Percentiles rank a stretch among this genome's conserved stretches.
These are phyloP conservation scores for Umbilicus rupestris DNA, from an alignment of 164 flowering plant species.

Conservation along the genomic window DNA sequence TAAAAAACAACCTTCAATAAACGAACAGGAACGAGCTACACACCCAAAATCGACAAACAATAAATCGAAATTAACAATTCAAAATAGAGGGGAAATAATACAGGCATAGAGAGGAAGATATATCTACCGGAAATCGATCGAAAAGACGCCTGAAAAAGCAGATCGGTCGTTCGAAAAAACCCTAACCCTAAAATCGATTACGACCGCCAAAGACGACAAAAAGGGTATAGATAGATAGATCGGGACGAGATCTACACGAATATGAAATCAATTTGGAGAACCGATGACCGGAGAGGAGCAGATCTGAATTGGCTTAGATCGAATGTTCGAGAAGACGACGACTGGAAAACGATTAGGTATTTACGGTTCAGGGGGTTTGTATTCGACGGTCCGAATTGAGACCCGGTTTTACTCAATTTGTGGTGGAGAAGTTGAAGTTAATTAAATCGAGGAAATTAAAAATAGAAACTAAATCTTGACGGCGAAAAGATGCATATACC, in stretches of 20 bases:
- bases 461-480: neutral
- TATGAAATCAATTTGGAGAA: conserved; percentile 8
- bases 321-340: conserved; percentile 1
- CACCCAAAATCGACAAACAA: conserved; percentile 3
- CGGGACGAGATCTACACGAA: conserved; percentile 11
- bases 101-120: neutral
- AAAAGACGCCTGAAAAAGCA: neutral
- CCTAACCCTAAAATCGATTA: conserved; percentile 17
- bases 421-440: neutral
- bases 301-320: conserved; percentile 6
- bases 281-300: conserved; percentile 6
- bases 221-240: conserved; percentile 16
- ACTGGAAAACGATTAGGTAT: conserved; percentile 13
- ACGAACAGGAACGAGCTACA: conserved; percentile 19
- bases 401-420: conserved; percentile 9
- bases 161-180: conserved; percentile 2
- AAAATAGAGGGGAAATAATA: neutral
- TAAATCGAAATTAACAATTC: neutral
- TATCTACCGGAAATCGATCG: neutral
- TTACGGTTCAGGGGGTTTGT: conserved; percentile 9
- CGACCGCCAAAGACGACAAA: conserved; percentile 1
- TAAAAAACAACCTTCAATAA: conserved; percentile 1
- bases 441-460: neutral
- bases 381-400: conserved; percentile 11
- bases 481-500: too few relatives aligned